Evolutionary conservation across 1,284 basidiomycete genomes (phyloP).

Genomic region (Ceratobasidium theobromae): DNA sequence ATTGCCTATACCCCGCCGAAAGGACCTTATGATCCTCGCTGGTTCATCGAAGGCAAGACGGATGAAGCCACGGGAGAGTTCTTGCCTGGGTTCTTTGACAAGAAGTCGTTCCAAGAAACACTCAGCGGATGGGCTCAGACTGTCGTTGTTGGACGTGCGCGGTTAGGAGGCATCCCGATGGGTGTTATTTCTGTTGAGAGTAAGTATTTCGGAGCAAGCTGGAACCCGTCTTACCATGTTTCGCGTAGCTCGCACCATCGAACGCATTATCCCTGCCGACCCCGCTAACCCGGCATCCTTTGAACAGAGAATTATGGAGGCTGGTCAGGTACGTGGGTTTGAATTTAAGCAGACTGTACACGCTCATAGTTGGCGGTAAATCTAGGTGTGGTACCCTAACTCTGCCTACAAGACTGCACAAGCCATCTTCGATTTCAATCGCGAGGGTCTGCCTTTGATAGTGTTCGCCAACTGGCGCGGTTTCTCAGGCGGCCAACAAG

Average conservation of each 20-base stretch:
- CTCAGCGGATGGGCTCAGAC: constrained; percentile 97
- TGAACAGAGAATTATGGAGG: constrained; percentile 98
- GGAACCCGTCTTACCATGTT: background rate
- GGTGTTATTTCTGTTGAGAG: constrained; percentile 97
- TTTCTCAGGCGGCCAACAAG: constrained; percentile 99
- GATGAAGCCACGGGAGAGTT: constrained; percentile 80
- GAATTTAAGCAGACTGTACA: background rate
- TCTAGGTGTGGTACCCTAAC: constrained; percentile 92
- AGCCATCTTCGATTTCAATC: constrained; percentile 98
- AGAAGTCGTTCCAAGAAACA: constrained; percentile 94
- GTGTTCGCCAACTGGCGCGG: constrained; percentile 99
- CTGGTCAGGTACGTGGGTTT: constrained; percentile 72
- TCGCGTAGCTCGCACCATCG: constrained; percentile 78
- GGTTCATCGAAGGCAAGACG: constrained; percentile 93
- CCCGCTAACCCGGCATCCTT: constrained; percentile 98
- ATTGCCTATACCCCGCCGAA: constrained; percentile 92
- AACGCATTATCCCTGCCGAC: constrained; percentile 95
- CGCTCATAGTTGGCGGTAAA: background rate
- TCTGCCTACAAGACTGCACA: constrained; percentile 99
- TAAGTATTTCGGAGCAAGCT: constrained; percentile 31
- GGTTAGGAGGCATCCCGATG: constrained; percentile 95
- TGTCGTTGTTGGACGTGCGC: constrained; percentile 94
- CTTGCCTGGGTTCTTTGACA: constrained; percentile 94
- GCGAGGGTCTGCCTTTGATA: constrained; percentile 94
- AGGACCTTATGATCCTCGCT: constrained; percentile 94